phyloP scores from a whole-genome alignment of 2,329 filamentous ascomycete species.

The Sporothrix mexicana region DNA sequence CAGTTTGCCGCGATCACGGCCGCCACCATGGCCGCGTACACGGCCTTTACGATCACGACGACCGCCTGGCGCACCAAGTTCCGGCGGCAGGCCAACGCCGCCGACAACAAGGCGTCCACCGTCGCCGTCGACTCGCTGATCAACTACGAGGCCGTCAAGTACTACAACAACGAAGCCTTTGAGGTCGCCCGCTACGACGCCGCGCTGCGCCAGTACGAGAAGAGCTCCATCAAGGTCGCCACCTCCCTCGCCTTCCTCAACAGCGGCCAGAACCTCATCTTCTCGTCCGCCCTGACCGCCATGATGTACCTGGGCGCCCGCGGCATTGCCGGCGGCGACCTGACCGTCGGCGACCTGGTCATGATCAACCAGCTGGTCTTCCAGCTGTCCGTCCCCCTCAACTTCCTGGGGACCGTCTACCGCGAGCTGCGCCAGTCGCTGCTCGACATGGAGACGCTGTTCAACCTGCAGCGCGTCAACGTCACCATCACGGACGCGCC shows the following conservation, averaged over 20 bases:
- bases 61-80: constrained; percentile 98
- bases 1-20: constrained; percentile 92
- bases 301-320: constrained; percentile 99
- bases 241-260: constrained; percentile 94
- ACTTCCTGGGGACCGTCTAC: constrained; percentile 98
- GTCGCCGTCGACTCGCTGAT: constrained; percentile 96
- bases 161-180: constrained; percentile 98
- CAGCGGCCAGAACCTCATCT: constrained; percentile 95
- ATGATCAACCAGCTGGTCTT: constrained; percentile 99
- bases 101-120: constrained; percentile 93
- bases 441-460: constrained; percentile 97
- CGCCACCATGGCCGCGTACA: constrained; percentile 89
- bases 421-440: constrained; percentile 92
- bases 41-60: constrained; percentile 95
- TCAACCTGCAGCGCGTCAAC: constrained; percentile 96
- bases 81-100: constrained; percentile 90
- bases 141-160: constrained; percentile 99
- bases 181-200: constrained; percentile 90
- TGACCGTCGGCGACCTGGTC: constrained; percentile 95
- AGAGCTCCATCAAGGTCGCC: constrained; percentile 93
- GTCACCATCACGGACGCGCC: constrained; percentile 80
- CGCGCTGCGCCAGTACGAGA: constrained; percentile 84
- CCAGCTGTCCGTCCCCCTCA: constrained; percentile 93
- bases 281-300: constrained; percentile 86
- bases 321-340: constrained; percentile 77